These are phyloP conservation scores for Geotrichum siamense DNA, from an alignment of 1,139 yeast species.

Conservation along the genomic window DNA sequence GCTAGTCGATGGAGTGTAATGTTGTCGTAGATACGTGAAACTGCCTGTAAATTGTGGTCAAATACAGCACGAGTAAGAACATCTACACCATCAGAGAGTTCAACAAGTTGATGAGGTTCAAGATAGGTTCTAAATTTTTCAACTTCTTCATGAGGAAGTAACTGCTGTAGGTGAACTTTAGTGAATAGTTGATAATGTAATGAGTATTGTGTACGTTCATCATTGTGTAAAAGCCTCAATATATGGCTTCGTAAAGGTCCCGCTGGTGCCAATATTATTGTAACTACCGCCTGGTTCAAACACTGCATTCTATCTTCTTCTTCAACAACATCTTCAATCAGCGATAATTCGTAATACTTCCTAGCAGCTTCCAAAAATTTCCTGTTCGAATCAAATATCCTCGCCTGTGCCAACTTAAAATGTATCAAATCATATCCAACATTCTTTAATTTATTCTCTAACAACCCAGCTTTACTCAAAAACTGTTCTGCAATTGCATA, in stretches of 20 bases:
- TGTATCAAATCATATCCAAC: slow-evolving; percentile 23
- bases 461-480: slow-evolving; percentile 30
- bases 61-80: slow-evolving; percentile 32
- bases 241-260: slow-evolving; percentile 34
- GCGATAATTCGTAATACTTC: slow-evolving; percentile 32
- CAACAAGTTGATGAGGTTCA: slow-evolving; percentile 29
- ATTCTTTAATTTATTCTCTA: slow-evolving; percentile 22
- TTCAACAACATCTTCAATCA: slow-evolving; percentile 25
- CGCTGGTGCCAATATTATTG: slow-evolving; percentile 34
- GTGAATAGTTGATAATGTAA: slow-evolving; percentile 27
- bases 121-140: slow-evolving; percentile 25
- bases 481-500: slow-evolving; percentile 31
- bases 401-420: slow-evolving; percentile 33
- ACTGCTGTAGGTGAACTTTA: slow-evolving; percentile 29
- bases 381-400: slow-evolving; percentile 31
- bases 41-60: slow-evolving; percentile 35
- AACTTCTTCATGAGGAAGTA: slow-evolving; percentile 29
- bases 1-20: slow-evolving; percentile 30
- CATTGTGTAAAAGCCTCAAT: slow-evolving; percentile 29
- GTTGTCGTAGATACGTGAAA: slow-evolving; percentile 32
- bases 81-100: slow-evolving; percentile 30
- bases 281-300: slow-evolving; percentile 31
- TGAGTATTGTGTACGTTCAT: slow-evolving; percentile 28
- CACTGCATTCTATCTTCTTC: slow-evolving; percentile 30
- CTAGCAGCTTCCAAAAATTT: slow-evolving; percentile 33